Conservation (phyloP, 2,329 filamentous ascomycete genomes). For the Xylariaceae sp. region DNA sequence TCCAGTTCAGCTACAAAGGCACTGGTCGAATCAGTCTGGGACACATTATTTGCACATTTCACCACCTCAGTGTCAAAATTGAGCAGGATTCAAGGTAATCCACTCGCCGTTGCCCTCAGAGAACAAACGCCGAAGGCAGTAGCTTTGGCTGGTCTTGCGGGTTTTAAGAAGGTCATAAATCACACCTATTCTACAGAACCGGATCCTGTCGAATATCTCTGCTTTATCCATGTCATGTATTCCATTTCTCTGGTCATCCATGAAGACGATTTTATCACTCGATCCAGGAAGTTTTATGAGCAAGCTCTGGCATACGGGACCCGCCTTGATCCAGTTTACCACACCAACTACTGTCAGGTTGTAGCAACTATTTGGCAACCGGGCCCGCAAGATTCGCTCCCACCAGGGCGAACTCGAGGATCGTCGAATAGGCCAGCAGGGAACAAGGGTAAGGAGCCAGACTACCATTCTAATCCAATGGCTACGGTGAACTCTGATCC, state of each 20-base stretch:
- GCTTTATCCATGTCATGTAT: conserved; percentile 59
- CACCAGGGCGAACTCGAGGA: conserved; percentile 27
- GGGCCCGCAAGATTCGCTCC: conserved; percentile 36
- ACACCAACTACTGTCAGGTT: conserved; percentile 50
- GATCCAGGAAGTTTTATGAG: conserved; percentile 50
- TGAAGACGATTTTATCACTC: conserved; percentile 46
- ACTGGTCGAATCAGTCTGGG: conserved; percentile 52
- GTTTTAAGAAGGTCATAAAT: conserved; percentile 48
- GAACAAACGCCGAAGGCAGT: conserved; percentile 48
- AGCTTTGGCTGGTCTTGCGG: conserved; percentile 49
- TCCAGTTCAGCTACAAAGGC: conserved; percentile 44
- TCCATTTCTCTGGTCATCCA: conserved; percentile 55
- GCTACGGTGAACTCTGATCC: conserved; percentile 41
- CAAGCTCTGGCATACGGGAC: conserved; percentile 54
- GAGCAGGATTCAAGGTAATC: conserved; percentile 46
- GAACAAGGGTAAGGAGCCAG: conserved; percentile 52
- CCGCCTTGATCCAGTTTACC: conserved; percentile 47
- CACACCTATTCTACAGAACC: conserved; percentile 41
- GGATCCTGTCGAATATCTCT: conserved; percentile 53
- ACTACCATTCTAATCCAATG: conserved; percentile 23
- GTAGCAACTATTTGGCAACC: conserved; percentile 58
- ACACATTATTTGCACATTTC: conserved; percentile 54
- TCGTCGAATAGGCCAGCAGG: conserved; percentile 33
- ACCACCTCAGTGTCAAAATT: conserved; percentile 52
- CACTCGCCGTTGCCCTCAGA: conserved; percentile 49